Conservation (phyloP, 148 eudicot species). For the Diospyros lotus region DNA sequence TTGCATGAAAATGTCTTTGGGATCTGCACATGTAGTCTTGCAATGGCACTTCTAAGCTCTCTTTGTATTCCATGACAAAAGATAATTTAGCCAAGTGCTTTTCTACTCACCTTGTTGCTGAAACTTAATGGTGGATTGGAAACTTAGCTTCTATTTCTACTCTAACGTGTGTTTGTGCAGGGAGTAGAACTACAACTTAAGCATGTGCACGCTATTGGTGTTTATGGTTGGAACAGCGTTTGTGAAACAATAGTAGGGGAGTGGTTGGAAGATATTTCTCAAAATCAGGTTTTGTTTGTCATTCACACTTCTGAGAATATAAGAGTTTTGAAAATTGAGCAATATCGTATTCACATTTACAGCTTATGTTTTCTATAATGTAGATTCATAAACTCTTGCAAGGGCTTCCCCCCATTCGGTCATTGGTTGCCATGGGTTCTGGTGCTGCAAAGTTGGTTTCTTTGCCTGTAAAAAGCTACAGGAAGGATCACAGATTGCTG, state of each 20-base stretch:
- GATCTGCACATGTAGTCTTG: background rate
- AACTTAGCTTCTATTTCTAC: too few relatives aligned
- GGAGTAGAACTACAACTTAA: conserved; percentile 92
- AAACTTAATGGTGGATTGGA: too few relatives aligned
- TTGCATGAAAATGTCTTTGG: background rate
- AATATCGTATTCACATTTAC: conserved; percentile 8
- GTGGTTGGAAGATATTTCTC: conserved; percentile 97
- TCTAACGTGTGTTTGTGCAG: conserved; percentile 31
- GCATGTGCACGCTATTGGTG: conserved; percentile 79
- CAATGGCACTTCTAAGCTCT: background rate
- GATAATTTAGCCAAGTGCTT: too few relatives aligned
- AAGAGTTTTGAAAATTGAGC: background rate
- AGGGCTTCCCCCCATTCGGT: conserved; percentile 82
- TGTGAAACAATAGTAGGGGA: conserved; percentile 73
- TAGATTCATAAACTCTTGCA: conserved; percentile 76
- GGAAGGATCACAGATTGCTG: conserved; percentile 71
- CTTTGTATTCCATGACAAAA: background rate
- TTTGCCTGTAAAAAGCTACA: conserved; percentile 75
- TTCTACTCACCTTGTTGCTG: too few relatives aligned
- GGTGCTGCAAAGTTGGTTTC: conserved; percentile 89
- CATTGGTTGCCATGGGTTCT: conserved; percentile 87
- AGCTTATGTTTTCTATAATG: conserved; percentile 8
- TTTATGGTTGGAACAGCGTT: conserved; percentile 84
- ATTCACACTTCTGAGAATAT: conserved; percentile 8
- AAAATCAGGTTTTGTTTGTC: conserved; percentile 63